Conservation (phyloP, 2,329 filamentous ascomycete species). For the Colletotrichum echinochloae region DNA sequence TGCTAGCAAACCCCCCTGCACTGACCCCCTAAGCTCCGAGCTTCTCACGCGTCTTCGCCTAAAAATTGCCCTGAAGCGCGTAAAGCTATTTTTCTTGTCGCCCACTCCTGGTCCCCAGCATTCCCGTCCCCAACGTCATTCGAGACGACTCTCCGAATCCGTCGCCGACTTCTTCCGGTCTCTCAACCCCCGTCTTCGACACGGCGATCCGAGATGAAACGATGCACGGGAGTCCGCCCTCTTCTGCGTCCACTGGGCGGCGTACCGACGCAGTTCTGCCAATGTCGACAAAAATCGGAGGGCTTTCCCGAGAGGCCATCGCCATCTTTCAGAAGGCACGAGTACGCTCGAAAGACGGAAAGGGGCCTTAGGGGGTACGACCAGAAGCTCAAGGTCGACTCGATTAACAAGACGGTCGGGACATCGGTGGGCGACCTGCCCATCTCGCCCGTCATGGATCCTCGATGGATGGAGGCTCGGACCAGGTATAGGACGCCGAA, state of each 20-base stretch:
- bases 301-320: neutral
- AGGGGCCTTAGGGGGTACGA: constrained; percentile 49
- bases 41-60: constrained; percentile 33
- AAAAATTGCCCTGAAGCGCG: constrained; percentile 39
- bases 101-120: neutral
- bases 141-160: neutral
- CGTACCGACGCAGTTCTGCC: constrained; percentile 13
- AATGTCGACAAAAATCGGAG: constrained; percentile 34
- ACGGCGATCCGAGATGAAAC: neutral
- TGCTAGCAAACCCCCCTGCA: constrained; percentile 14
- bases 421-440: constrained; percentile 62
- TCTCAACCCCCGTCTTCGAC: neutral
- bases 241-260: neutral
- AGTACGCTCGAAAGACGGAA: constrained; percentile 45
- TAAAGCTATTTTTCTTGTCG: constrained; percentile 19
- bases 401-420: constrained; percentile 55
- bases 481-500: constrained; percentile 54
- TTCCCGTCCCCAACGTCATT: neutral
- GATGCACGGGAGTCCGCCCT: neutral
- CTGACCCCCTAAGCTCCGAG: constrained; percentile 17
- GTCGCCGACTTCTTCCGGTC: neutral
- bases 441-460: constrained; percentile 67
- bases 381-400: constrained; percentile 52
- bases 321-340: neutral
- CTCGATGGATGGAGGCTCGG: constrained; percentile 59